phyloP scores from a whole-genome alignment of 257 asterid species.

The Gardenia jasminoides region DNA sequence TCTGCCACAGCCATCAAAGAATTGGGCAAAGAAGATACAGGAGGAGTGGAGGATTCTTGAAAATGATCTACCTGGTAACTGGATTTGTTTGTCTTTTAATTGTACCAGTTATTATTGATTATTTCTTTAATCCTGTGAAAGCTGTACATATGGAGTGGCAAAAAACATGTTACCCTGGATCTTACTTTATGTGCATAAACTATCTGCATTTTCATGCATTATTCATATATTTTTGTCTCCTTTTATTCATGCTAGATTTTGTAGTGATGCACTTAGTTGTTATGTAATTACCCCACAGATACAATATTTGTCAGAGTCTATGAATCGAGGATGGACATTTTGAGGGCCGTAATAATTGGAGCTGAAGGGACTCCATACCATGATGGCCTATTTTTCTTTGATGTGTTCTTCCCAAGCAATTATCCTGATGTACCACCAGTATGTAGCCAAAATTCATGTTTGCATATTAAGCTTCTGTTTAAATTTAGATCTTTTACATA shows the following conservation, averaged over 20 bases:
- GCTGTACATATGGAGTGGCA: neutral
- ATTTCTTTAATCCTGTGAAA: neutral
- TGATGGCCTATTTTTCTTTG: conserved; percentile 96
- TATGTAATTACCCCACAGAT: conserved; percentile 38
- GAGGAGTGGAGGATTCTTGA: conserved; percentile 91
- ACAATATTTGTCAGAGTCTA: conserved; percentile 78
- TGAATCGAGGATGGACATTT: conserved; percentile 87
- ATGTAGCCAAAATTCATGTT: conserved; percentile 23
- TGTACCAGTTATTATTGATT: neutral
- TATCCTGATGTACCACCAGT: conserved; percentile 94
- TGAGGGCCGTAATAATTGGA: conserved; percentile 90
- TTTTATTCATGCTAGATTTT: neutral
- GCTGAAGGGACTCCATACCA: conserved; percentile 99
- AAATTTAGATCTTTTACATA: neutral
- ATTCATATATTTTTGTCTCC: neutral
- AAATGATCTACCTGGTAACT: conserved; percentile 78
- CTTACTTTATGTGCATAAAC: neutral
- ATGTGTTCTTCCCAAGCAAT: conserved; percentile 65
- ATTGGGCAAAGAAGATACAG: conserved; percentile 87
- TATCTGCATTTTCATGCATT: neutral
- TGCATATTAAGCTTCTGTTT: neutral
- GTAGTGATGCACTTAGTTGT: conserved; percentile 11
- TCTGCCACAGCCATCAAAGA: conserved; percentile 53
- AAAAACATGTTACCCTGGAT: neutral
- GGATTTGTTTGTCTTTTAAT: neutral